Conservation (phyloP, 371 early-diverging fungal genomes). For the Mortierella sp. region DNA sequence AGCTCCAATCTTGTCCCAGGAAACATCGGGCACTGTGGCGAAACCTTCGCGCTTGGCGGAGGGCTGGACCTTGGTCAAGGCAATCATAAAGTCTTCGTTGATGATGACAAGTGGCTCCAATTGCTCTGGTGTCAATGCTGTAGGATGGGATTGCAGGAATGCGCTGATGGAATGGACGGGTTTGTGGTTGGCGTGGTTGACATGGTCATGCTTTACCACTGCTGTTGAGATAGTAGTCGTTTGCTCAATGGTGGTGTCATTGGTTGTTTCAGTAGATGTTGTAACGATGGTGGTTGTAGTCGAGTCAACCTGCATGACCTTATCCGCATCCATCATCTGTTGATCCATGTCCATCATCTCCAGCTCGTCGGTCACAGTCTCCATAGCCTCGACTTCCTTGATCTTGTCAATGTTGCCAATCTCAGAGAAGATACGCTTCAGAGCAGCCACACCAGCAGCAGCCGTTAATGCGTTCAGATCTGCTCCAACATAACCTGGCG, state of each 20-base stretch:
- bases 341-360: conserved; percentile 54
- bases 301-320: conserved; percentile 34
- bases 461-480: conserved; percentile 97
- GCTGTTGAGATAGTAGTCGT: conserved; percentile 18
- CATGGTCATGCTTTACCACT: conserved; percentile 11
- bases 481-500: conserved; percentile 99
- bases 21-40: conserved; percentile 96
- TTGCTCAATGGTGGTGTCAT: background rate
- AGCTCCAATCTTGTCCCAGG: conserved; percentile 98
- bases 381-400: conserved; percentile 58
- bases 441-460: conserved; percentile 98
- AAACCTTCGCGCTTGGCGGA: conserved; percentile 99
- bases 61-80: conserved; percentile 95
- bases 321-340: conserved; percentile 23
- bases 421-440: conserved; percentile 91
- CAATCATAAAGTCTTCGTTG: conserved; percentile 91
- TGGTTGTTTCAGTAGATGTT: conserved; percentile 13
- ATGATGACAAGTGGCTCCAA: conserved; percentile 89
- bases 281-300: background rate
- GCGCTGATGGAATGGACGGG: conserved; percentile 80
- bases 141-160: conserved; percentile 79
- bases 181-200: conserved; percentile 59
- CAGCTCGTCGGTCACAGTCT: conserved; percentile 59
- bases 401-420: conserved; percentile 66
- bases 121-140: conserved; percentile 84